Conservation (phyloP, 306 rosid genomes). For the Echinosophora koreensis region DNA sequence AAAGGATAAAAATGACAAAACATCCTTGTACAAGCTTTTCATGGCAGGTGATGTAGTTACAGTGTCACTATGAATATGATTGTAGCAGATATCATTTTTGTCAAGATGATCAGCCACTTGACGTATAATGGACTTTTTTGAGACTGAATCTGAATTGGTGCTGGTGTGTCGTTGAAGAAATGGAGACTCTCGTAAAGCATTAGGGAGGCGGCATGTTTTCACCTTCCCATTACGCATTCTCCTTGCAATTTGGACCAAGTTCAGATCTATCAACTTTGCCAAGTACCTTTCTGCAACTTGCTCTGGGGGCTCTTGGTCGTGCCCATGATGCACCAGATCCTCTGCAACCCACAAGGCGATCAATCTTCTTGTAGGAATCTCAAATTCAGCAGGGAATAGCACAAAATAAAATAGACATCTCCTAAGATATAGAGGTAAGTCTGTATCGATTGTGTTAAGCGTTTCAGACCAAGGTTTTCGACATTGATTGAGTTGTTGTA, state of each 20-base stretch:
- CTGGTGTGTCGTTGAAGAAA: not conserved
- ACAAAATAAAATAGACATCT: conserved; percentile 37
- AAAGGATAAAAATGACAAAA: conserved; percentile 40
- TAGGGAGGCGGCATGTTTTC: conserved; percentile 48
- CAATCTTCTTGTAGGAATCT: conserved; percentile 54
- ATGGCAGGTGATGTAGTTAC: not conserved
- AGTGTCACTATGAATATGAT: conserved; percentile 32
- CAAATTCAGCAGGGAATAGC: conserved; percentile 45
- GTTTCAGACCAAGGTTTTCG: too few species aligned
- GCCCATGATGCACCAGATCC: conserved; percentile 1
- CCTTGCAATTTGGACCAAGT: conserved; percentile 39
- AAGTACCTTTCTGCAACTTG: conserved; percentile 38
- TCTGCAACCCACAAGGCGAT: conserved; percentile 53
- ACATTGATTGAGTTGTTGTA: too few species aligned
- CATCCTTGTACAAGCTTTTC: not conserved
- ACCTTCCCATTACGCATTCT: conserved; percentile 48
- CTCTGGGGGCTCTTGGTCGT: conserved; percentile 24
- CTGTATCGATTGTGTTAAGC: not conserved
- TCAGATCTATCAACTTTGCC: conserved; percentile 40
- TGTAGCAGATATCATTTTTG: not conserved
- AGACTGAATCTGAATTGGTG: too few species aligned
- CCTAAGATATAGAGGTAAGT: conserved; percentile 12
- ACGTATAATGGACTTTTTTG: too few species aligned
- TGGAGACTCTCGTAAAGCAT: not conserved
- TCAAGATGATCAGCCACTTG: conserved; percentile 14